Base-by-base conservation (phyloP, 495 filamentous ascomycete genomes). In the Penicillium goetzii region DNA sequence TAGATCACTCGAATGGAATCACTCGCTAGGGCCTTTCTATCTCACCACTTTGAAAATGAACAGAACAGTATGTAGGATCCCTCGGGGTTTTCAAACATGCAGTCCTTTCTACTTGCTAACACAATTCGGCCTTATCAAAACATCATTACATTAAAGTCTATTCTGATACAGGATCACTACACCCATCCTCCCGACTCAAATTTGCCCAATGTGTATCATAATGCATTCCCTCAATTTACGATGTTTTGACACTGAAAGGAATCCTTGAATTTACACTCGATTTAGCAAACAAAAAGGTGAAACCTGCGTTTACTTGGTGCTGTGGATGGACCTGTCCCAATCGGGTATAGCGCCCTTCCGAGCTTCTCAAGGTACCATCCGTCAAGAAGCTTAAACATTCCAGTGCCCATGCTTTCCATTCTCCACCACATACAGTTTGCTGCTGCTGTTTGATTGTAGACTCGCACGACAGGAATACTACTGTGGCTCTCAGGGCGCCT, bases 261-360 rank as follows among this genome's bases (percentile, higher is more conserved):
- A 15, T 19, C 2, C 7, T 11, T 43, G 17, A 43, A 1, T n/a
- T 17, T 19, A 19, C 17, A n/a, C n/a, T n/a, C 15, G n/a, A 43
- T 43, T 0, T 12, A 5, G 40, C 17, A 43, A 12, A 43, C 41
- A 21, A 2, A 25, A 25, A 49, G 23, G 9, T 12, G 23, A 43
- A 12, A 9, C n/a, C 9, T 12, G 21, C 4, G 28, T 58, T 14
- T 47, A 49, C 28, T 33, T 58, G 1, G 30, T 25, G 40, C 12
- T 26, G 10, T 26, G 19, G n/a, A 21, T 23, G 45, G 45, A 51
- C 12, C 5, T 28, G 9, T 53, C 59, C 51, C 25, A 23, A 61
- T 61, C 59, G n/a, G 59, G 59, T 55, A 61, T 61, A 61, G 59
- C 49, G 58, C 32, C 30, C 2, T 52, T 15, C 34, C 23, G 50